Base-by-base conservation (phyloP, 495 filamentous ascomycete species). In the Glutinoglossum americanum region DNA sequence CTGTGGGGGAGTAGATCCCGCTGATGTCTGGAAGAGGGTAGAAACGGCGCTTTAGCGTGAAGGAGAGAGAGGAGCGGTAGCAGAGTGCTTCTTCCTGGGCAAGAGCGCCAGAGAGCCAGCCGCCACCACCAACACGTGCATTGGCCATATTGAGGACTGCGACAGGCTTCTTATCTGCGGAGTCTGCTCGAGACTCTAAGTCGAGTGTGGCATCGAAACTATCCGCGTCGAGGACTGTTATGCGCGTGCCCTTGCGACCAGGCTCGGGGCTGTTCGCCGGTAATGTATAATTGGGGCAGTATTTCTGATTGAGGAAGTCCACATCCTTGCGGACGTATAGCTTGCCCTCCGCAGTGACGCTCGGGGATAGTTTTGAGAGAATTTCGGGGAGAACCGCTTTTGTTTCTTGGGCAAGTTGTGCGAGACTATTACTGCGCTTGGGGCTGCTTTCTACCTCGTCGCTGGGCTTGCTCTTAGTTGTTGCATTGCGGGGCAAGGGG, bases 61-160 rank as follows among this genome's bases (percentile, higher is more conserved):
- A 62, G 26, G 62, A 68, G 11, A 85, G 73, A 3, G 76, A 81
- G 59, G 75, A 80, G 41, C 80, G 76, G 63, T 75, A 80, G 65
- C 76, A 84, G n/a, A 84, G 65, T 1, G 74, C 72, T 66, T 83
- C 81, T 64, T 85, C 82, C 63, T 84, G 81, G 1, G 81, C 80
- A 32, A 69, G 63, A 5, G 75, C 59, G 15, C 79, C 79, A 6
- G 68, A 61, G 1, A 72, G 60, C 74, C 74, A 84, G n/a, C 75
- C 76, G 13, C 82, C 80, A 17, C 79, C 81, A 13, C 71, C 64
- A 0, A 54, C 64, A 1, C 70, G 55, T 0, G 75, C 74, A 11
- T 75, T 81, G 9, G 79, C 81, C 61, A 82, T 71, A 63, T 83
- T 84, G 30, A 85, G 69, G 17, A 83, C 70, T 32, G 73, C 77